phyloP scores from a whole-genome alignment of 345 rosid genomes.

The Hypericum perforatum region DNA sequence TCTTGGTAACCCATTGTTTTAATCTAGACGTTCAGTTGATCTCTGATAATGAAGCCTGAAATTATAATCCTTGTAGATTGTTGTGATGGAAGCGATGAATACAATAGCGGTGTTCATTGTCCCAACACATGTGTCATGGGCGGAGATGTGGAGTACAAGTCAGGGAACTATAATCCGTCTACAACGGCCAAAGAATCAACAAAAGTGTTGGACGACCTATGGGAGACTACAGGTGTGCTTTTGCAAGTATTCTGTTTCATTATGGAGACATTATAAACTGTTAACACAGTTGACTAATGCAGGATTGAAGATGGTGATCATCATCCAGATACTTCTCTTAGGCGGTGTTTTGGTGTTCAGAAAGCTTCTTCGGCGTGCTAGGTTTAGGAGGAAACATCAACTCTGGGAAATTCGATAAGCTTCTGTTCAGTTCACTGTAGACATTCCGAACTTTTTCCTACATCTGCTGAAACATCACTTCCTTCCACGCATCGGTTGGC shows the following conservation, averaged over 20 bases:
- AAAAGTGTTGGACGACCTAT: slow-evolving; percentile 25
- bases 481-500: no score
- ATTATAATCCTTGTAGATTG: slow-evolving; percentile 34
- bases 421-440: no score
- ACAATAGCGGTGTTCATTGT: slow-evolving; percentile 34
- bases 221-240: slow-evolving; percentile 30
- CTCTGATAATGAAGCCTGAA: neutral
- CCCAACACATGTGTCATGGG: slow-evolving; percentile 60
- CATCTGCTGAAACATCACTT: no score
- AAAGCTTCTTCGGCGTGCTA: slow-evolving; percentile 14
- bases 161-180: slow-evolving; percentile 25
- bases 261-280: neutral
- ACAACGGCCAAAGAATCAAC: slow-evolving; percentile 20
- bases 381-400: slow-evolving; percentile 32
- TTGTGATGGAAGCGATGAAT: slow-evolving; percentile 76
- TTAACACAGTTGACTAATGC: slow-evolving; percentile 7
- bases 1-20: neutral
- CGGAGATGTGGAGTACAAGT: slow-evolving; percentile 50
- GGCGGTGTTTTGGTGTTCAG: slow-evolving; percentile 21
- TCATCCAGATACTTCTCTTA: slow-evolving; percentile 30
- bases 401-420: neutral
- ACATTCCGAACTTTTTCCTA: no score
- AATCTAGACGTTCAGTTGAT: neutral
- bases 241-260: neutral
- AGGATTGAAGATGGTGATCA: slow-evolving; percentile 51